These are phyloP conservation scores for Phytophthora europaea DNA, from an alignment of 352 stramenopile genomes.

Conservation along the genomic window DNA sequence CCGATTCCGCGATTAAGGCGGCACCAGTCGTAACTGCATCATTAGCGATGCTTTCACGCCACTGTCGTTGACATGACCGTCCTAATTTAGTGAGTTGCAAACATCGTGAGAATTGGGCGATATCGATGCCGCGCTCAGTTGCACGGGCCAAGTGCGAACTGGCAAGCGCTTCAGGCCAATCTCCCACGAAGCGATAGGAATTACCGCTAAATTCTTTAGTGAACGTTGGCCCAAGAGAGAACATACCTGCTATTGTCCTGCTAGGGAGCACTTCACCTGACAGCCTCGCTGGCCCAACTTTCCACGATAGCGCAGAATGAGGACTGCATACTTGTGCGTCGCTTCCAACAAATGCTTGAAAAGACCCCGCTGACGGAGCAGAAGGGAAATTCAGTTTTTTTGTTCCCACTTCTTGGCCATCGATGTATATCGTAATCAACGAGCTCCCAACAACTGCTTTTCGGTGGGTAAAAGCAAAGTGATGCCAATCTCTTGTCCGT, in stretches of 20 bases:
- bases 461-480: slow-evolving; percentile 76
- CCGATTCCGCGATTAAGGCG: slow-evolving; percentile 36
- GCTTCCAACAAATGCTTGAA: slow-evolving; percentile 80
- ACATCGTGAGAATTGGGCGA: slow-evolving; percentile 52
- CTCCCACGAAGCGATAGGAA: slow-evolving; percentile 67
- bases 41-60: slow-evolving; percentile 40
- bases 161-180: slow-evolving; percentile 78
- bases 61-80: slow-evolving; percentile 56
- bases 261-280: slow-evolving; percentile 63
- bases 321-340: slow-evolving; percentile 78
- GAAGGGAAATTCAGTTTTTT: slow-evolving; percentile 84
- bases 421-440: slow-evolving; percentile 77
- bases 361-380: slow-evolving; percentile 44
- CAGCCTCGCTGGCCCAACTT: slow-evolving; percentile 72
- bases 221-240: slow-evolving; percentile 73
- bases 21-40: slow-evolving; percentile 23
- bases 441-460: slow-evolving; percentile 81
- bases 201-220: slow-evolving; percentile 71
- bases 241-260: slow-evolving; percentile 66
- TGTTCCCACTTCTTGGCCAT: slow-evolving; percentile 73
- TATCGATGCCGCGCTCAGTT: slow-evolving; percentile 68
- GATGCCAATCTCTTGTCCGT: slow-evolving; percentile 70
- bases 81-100: slow-evolving; percentile 59
- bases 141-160: slow-evolving; percentile 66
- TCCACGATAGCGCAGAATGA: slow-evolving; percentile 74